Base-by-base conservation (phyloP, 2,329 filamentous ascomycete genomes). In the Colletotrichum brevisporum region DNA sequence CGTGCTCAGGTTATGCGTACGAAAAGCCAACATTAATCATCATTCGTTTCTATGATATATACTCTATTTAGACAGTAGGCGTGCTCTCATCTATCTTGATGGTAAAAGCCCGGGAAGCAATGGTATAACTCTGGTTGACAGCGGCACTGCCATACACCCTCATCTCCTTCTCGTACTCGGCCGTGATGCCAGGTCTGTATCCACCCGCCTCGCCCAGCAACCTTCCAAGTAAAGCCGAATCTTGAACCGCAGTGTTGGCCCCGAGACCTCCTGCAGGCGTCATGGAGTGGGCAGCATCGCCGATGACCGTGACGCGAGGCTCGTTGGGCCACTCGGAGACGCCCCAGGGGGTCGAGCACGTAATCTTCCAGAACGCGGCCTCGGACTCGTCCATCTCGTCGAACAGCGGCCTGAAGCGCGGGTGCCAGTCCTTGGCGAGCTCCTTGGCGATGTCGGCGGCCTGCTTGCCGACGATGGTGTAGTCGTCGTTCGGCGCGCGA, bases 81-180 rank as follows among this genome's bases (percentile, higher is more conserved):
- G 50, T 6, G 6, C 78, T 73, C 67, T 86, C 85, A 48, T 87
- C 83, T 66, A 88, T 86, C 1, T 63, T 66, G 51, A 86, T 73
- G 0, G 83, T 83, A 74, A 88, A 88, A 16, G 76, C 74, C 1
- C 67, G 70, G 3, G 63, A 77, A 2, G 87, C 88, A 63, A 80
- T 75, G 0, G 77, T 80, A 72, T 89, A 91, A 64, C 89, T 91
- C 52, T 76, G 71, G 31, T 77, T 75, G 12, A 91, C 90, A 3
- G 87, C 86, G 73, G 85, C 83, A 72, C 85, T 88, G 0, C 74
- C 88, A 76, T 90, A 90, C 0, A 87, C 82, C 71, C 85, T 85
- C 89, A 91, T 91, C 73, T 86, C 84, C 76, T 82, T 84, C 73
- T 91, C 89, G 74, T 90, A 92, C 12, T 81, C 84, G 65, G 85